Evolutionary conservation across 2,329 filamentous ascomycete species (phyloP).

Genomic region (Claviceps fusiformis): DNA sequence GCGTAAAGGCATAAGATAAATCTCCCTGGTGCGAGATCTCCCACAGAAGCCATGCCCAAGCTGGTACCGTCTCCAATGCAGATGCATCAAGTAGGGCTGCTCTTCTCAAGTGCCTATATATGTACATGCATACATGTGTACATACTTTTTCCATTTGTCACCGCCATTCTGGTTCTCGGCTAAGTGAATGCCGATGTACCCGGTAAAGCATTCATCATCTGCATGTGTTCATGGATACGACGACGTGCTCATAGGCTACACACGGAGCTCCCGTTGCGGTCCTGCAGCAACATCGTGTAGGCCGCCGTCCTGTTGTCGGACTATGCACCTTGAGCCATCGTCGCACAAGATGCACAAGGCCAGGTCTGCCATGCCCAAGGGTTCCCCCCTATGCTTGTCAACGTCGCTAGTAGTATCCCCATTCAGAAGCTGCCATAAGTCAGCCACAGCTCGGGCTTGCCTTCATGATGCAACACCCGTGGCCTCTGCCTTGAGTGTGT

Average conservation of each 20-base stretch:
- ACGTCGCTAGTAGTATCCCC: conserved; percentile 5
- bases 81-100: background rate
- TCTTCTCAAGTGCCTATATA: too few species aligned
- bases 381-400: conserved; percentile 3
- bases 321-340: background rate
- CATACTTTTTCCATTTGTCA: background rate
- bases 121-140: background rate
- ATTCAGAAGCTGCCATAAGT: conserved; percentile 3
- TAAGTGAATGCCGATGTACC: conserved; percentile 1
- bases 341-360: conserved; percentile 3
- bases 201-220: background rate
- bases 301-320: background rate
- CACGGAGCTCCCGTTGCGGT: background rate
- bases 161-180: conserved; percentile 6
- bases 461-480: background rate
- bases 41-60: background rate
- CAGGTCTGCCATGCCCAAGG: conserved; percentile 3
- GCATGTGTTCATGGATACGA: conserved; percentile 1
- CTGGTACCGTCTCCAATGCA: too few species aligned
- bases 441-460: background rate
- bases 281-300: conserved; percentile 4
- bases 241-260: background rate
- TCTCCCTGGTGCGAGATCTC: background rate
- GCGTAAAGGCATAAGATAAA: background rate
- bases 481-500: background rate